Base-by-base conservation (phyloP, 495 filamentous ascomycete genomes). In the Penicillium coffeae region DNA sequence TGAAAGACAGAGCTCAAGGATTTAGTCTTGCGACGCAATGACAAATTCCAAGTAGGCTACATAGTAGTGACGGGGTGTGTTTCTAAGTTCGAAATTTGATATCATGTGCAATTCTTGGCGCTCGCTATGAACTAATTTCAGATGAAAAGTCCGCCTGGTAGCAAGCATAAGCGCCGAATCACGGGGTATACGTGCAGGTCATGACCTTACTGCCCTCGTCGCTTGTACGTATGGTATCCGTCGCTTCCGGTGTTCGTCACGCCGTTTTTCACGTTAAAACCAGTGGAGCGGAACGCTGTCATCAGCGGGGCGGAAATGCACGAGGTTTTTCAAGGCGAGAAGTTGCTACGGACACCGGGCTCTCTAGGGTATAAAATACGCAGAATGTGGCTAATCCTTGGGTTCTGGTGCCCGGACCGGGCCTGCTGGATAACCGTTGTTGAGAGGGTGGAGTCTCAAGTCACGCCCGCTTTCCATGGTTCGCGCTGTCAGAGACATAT, bases 371-470 rank as follows among this genome's bases (percentile, higher is more conserved):
- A 13, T 18, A 40, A 16, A 21, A 18, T 32, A 15, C 15, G 14
- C 1, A 20, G 27, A 33, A 14, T 40, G 30, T 22, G 21, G 20
- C 35, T 13, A 30, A 45, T 55, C 60, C 57, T 52, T 60, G 57
- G 60, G 58, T 58, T 42, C 39, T 53, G 16, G 9, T 16, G 25
- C 14, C 47, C 60, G 60, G 60, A 41, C 52, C 60, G 57, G 57
- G 54, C 60, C 60, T 60, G 51, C 45, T 42, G 16, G n/a, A 55
- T 27, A 60, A 58, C 60, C 60, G 54, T 50, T 60, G 48, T 55
- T 55, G 38, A 40, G 15, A 45, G 15, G 34, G 60, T 60, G 57
- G 60, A 61, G 57, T 42, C n/a, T 41, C 36, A 35, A 21, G 36
- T 48, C 50, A 47, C 45, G 50, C 50, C 21, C 16, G 19, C 34